Evolutionary conservation across 805 yeast species (phyloP).

Genomic region (Yarrowia alimentaria): DNA sequence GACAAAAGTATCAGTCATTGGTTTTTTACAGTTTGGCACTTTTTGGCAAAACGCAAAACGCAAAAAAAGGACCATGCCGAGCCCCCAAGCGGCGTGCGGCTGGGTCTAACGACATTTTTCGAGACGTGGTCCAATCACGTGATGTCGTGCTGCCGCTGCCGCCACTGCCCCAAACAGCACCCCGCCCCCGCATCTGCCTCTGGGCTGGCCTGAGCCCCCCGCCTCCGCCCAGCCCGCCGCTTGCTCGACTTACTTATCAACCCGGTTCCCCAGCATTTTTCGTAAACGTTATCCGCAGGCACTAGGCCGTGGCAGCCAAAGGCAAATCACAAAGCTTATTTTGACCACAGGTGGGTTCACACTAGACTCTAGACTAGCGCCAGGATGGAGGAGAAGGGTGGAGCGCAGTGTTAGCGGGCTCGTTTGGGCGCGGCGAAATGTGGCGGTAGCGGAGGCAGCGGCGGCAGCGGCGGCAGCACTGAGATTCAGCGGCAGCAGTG

Average conservation of each 20-base stretch:
- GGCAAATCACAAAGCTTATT: not conserved
- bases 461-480: no score
- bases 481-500: not conserved
- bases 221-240: no score
- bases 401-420: no score
- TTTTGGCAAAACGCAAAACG: no score
- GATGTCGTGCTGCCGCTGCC: no score
- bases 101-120: not conserved
- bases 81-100: constrained; percentile 24
- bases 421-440: no score
- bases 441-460: no score
- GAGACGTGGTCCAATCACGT: no score
- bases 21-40: not conserved
- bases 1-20: constrained; percentile 9
- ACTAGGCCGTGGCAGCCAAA: constrained; percentile 17
- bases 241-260: not conserved
- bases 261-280: not conserved
- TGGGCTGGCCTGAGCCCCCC: no score
- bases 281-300: not conserved
- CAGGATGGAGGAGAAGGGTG: not conserved
- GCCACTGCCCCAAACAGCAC: no score
- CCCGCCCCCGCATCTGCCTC: no score
- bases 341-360: not conserved
- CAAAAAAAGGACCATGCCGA: no score
- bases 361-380: not conserved